Evolutionary conservation across 2,329 filamentous ascomycete genomes (phyloP).

Genomic region (Talaromyces amestolkiae): DNA sequence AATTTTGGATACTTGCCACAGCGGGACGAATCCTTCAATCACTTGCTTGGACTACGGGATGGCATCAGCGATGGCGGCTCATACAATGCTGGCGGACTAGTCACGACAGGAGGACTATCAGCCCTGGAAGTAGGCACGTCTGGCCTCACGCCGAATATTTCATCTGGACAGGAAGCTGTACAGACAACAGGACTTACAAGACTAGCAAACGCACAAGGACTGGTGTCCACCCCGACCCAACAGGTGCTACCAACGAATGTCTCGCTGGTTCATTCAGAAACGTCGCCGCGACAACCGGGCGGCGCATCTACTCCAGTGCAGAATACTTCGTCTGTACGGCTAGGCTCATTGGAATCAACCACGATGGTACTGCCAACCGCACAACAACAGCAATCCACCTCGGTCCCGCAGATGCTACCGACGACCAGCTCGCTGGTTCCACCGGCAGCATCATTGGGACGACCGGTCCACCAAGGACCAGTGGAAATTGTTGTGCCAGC

Average conservation of each 20-base stretch:
- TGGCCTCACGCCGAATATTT: background rate
- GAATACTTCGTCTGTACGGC: background rate
- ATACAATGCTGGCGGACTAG: background rate
- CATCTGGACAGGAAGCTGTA: background rate
- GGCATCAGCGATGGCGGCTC: background rate
- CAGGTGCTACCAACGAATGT: background rate
- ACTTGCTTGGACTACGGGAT: background rate
- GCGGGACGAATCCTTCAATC: background rate
- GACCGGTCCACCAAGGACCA: background rate
- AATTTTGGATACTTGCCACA: background rate
- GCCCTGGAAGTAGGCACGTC: background rate
- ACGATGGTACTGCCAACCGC: background rate
- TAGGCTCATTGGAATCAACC: background rate
- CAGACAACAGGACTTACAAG: too few species aligned
- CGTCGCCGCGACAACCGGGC: background rate
- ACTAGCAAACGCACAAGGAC: background rate
- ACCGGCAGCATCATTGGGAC: background rate
- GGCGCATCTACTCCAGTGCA: background rate
- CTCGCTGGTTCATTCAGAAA: background rate
- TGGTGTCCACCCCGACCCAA: background rate
- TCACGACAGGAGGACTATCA: background rate
- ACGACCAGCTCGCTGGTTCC: background rate
- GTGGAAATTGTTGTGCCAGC: background rate
- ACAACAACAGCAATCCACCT: constrained; percentile 3
- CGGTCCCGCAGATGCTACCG: background rate